Evolutionary conservation across 164 flowering plant genomes (phyloP).

Genomic region (Sedum album): DNA sequence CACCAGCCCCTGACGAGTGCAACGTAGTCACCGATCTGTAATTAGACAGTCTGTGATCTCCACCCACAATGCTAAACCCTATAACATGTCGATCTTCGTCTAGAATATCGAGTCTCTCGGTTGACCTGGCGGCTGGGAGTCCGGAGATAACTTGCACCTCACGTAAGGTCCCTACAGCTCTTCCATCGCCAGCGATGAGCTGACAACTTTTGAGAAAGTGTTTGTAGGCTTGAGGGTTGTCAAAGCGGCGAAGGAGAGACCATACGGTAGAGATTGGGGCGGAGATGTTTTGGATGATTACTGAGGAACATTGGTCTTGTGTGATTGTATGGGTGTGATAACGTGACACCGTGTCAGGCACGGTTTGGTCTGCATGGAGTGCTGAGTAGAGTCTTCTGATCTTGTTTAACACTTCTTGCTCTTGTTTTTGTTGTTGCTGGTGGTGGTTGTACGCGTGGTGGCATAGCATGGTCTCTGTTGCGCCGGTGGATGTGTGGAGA

Average conservation of each 20-base stretch:
- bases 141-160: neutral
- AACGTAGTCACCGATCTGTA: constrained; percentile 2
- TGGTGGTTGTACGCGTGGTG: constrained; percentile 5
- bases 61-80: constrained; percentile 3
- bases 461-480: neutral
- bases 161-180: neutral
- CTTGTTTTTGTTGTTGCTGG: neutral
- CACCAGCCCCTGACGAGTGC: neutral
- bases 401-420: neutral
- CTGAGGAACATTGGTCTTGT: neutral
- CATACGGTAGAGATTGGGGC: constrained; percentile 1
- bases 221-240: constrained; percentile 4
- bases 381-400: neutral
- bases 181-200: neutral
- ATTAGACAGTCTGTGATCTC: neutral
- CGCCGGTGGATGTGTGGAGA: neutral
- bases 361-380: neutral
- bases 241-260: constrained; percentile 1
- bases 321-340: neutral
- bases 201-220: constrained; percentile 5
- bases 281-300: neutral
- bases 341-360: constrained; percentile 3
- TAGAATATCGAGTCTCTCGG: constrained; percentile 1
- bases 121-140: neutral
- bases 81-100: neutral